Base-by-base conservation (phyloP, 495 filamentous ascomycete genomes). In the Cercophora samala region DNA sequence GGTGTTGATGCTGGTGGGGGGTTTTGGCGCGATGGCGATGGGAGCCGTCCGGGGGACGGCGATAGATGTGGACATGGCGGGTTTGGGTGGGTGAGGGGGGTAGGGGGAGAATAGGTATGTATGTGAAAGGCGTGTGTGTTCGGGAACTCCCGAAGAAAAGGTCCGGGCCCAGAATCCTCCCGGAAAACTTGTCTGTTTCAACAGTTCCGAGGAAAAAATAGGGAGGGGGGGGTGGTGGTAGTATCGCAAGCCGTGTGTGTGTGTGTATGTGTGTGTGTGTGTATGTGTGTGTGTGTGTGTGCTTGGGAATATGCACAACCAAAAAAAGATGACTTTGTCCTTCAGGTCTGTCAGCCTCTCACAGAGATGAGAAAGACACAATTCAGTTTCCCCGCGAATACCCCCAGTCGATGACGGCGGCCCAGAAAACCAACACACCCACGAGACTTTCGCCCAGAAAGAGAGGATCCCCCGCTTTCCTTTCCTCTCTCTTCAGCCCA, bases 1-100 rank as follows among this genome's bases (percentile, higher is more conserved):
- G n/a, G n/a, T n/a, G n/a, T n/a, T n/a, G n/a, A n/a, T n/a, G n/a
- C n/a, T n/a, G n/a, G 37, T 1, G 61, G 80, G 76, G 51, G 81
- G 81, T 73, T 84, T 83, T 70, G 84, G 79, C 62, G 84, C 83
- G 70, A 86, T 86, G 71, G 83, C 81, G 68, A 86, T 86, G 70
- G 84, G 84, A 70, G 79, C 81, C 76, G 83, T 85, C 75, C 84
- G 77, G 21, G 80, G 76, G 76, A 85, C 75, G 68, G 79, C 68
- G 67, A 74, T 76, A 70, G 81, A 76, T 68, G 76, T 76, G 61
- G 83, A 80, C 83, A 85, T 85, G 78, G 72, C 70, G 76, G 69
- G 17, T 17, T 4, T 54, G 19, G 52, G 52, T 54, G 19, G 4
- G 29, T 3, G 29, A 32, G 29, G 8, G 29, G 29, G n/a, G n/a